Evolutionary conservation across 2,329 filamentous ascomycete species (phyloP), one percentile per base, ranked within the genome.

Genomic region (Aspergillus piperis): DNA sequence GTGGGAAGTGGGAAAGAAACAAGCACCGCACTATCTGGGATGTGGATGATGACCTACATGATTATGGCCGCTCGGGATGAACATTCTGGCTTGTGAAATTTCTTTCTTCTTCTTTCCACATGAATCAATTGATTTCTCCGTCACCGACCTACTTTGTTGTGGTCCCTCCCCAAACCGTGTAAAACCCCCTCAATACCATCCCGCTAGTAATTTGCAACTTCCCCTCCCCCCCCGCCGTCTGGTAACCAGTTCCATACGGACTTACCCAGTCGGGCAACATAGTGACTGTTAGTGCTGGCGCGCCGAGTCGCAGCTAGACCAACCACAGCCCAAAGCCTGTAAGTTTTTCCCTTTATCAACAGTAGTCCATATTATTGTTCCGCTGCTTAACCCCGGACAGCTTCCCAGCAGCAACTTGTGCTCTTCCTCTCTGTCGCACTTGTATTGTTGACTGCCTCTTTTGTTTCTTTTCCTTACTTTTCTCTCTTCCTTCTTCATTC

Each of bases 191-290:
- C 39, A 8, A 32, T 55, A 44, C 30, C 4, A 17, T n/a, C 13
- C 23, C 27, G 17, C 17, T 55, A 30, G 41, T 47, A 44, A 30
- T 47, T 42, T 54, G 38, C 47, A 50, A 50, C n/a, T 17, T 19
- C 36, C 15, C 52, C 17, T 32, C 10, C 23, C 38, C 51, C 38
- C 23, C 53, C 53, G 25, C 53, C 25, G 52, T n/a, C 52, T 25
- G 52, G 32, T 59, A 59, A 59, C 55, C 44, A 50, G 30, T 44
- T 21, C 42, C 52, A 54, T 57, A 50, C 42, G 50, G 25, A 61
- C 55, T 61, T 61, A 59, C 55, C 59, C 51, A 54, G 51, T 55
- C 27, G 36, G 56, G 59, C 44, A 58, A 55, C 41, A 44, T 47
- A 55, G n/a, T 36, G 41, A 55, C 39, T n/a, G 42, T 25, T 32